Base-by-base conservation (phyloP, 176 grass and related monocot species). In the barley (Hordeum vulgare) region DNA sequence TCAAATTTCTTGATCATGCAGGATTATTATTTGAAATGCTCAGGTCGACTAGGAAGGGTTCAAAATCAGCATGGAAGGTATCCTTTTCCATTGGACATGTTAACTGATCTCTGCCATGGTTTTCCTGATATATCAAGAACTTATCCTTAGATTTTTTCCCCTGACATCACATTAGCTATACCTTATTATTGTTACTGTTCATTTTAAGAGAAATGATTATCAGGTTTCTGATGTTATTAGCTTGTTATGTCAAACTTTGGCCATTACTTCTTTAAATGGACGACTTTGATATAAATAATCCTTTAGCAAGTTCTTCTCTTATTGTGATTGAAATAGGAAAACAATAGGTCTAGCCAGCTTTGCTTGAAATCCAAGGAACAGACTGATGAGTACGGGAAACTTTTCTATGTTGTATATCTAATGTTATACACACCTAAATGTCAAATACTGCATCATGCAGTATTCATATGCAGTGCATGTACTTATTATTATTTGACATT, bases 21-120 rank as follows among this genome's bases (percentile, higher is more conserved):
- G 96, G 96, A 64, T 84, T 98, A 72, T 82, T 98, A 68, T 91
- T 90, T 90, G 96, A 98, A 87, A 98, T 98, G 96, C 82, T 98
- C 62, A 88, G 89, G 63, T 95, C 96, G 35, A 88, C 96, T 66
- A 98, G 80, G 83, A 95, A 95, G 74, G 80, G 90, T 78, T 95
- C 93, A 54, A 94, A 95, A 78, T 93, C 96, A 61, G 83, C 89
- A 83, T 95, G 96, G 96, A 98, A 98, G 96, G 96, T 98, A 95
- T 56, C 73, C 24, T 70, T 83, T 67, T 69, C 53, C 26, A 56
- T 31, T 24, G 54, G 31, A 27, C 35, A 81, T 34, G 35, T 75
- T 61, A 77, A 62, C 18, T 6, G 15, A 56, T 70, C 26, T 39
- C 35, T 61, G 9, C 4, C 63, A 69, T 89, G 9, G 40, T 88